These are phyloP conservation scores for Medicago lupulina DNA, from an alignment of 306 rosid species.

Conservation along the genomic window DNA sequence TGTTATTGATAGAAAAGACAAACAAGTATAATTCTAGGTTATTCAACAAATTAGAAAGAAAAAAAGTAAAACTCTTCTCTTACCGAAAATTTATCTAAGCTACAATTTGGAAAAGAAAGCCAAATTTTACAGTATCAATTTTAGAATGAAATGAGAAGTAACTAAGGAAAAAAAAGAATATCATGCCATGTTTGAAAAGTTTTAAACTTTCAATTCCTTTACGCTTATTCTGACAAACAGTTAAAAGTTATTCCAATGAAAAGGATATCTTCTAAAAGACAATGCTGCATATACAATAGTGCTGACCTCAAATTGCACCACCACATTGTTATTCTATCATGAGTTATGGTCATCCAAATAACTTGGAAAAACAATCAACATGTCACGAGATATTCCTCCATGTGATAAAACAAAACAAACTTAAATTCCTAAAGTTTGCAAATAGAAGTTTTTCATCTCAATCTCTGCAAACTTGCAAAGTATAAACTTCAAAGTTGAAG, in stretches of 20 bases:
- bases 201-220: neutral
- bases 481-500: conserved; percentile 10
- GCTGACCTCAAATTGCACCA: conserved; percentile 1
- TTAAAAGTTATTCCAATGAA: conserved; percentile 24
- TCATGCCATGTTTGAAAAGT: conserved; percentile 18
- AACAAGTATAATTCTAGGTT: neutral
- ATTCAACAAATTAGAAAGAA: conserved; percentile 4
- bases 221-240: neutral
- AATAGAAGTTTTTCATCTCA: neutral
- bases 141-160: neutral
- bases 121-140: neutral
- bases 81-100: neutral
- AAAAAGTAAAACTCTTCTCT: neutral
- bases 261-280: conserved; percentile 22
- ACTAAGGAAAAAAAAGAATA: conserved; percentile 4
- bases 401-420: conserved; percentile 16
- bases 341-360: conserved; percentile 10
- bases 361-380: conserved; percentile 26
- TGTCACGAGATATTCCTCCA: conserved; percentile 19
- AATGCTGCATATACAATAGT: conserved; percentile 17
- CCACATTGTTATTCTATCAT: neutral
- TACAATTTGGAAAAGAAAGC: conserved; percentile 35
- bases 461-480: neutral
- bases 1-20: neutral
- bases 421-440: conserved; percentile 26